Base-by-base conservation (phyloP, 768 basidiomycete species). In the Mrakia frigida region DNA sequence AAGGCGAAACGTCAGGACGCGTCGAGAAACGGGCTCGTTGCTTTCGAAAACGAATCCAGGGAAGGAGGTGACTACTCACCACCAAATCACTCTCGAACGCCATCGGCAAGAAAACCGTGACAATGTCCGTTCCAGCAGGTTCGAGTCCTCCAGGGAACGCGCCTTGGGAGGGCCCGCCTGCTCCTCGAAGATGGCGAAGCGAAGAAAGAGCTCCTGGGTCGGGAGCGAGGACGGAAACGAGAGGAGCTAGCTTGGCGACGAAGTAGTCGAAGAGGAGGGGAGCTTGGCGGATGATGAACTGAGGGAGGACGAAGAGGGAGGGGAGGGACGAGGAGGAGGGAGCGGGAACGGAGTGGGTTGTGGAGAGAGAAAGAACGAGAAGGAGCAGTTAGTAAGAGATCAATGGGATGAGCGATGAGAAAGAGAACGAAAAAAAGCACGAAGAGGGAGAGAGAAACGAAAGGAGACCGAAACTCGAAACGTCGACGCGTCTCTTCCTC, bases 261-360 rank as follows among this genome's bases (percentile, higher is more conserved):
- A 78, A 78, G 67, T 78, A 78, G 71, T 78, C 77, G 53, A 78
- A 59, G n/a, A 78, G 69, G 13, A 78, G 53, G 21, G 77, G 77
- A 1, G 77, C 72, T 69, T 74, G 77, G 25, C 63, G 50, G 9
- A 56, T 46, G 60, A 78, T 59, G 52, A 61, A 53, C 77, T 78
- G 14, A 18, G 33, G 10, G 6, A 3, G 16, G 33, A 3, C 10
- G 6, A 5, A 7, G 6, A 37, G 46, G n/a, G 6, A 7, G 28
- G 13, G 6, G n/a, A 50, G 13, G 46, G 18, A n/a, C n/a, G n/a
- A 72, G 25, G n/a, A 39, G 41, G 21, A 3, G 33, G n/a, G 33
- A 5, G 18, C 16, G 13, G 46, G n/a, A 16, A 23, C 4, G 3
- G 52, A 18, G 52, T 18, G 7, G 28, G 21, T 14, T 9, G 28